phyloP scores from a whole-genome alignment of 352 stramenopile genomes.

The Phytophthora podocarpi region DNA sequence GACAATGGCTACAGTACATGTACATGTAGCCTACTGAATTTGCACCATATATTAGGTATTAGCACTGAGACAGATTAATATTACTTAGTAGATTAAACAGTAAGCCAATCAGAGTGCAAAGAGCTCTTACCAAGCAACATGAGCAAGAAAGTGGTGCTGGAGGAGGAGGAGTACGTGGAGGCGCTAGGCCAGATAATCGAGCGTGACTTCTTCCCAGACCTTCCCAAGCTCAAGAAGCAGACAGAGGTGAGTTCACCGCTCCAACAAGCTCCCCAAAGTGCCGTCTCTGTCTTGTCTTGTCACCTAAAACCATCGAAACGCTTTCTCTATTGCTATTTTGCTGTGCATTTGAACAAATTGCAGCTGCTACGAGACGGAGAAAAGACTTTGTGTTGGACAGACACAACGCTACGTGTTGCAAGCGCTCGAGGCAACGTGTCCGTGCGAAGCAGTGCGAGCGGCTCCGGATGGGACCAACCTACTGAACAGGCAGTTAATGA shows the following conservation, averaged over 20 bases:
- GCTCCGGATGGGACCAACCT: constrained; percentile 65
- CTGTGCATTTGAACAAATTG: background rate
- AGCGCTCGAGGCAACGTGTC: constrained; percentile 16
- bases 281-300: background rate
- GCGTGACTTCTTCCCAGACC: constrained; percentile 88
- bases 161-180: constrained; percentile 85
- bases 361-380: constrained; percentile 38
- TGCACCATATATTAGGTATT: too few relatives aligned
- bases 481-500: constrained; percentile 25
- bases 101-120: too few relatives aligned
- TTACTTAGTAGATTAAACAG: too few relatives aligned
- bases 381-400: constrained; percentile 22
- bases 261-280: background rate
- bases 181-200: constrained; percentile 81
- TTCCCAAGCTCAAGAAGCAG: constrained; percentile 60
- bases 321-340: background rate
- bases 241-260: constrained; percentile 38
- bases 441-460: constrained; percentile 22
- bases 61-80: background rate
- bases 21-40: too few relatives aligned
- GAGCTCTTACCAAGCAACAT: too few relatives aligned
- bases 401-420: constrained; percentile 23
- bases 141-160: constrained; percentile 60
- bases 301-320: background rate
- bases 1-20: too few relatives aligned